These are phyloP conservation scores for Fonsecaea nubica DNA, from an alignment of 2,329 filamentous ascomycete species.

Conservation along the genomic window DNA sequence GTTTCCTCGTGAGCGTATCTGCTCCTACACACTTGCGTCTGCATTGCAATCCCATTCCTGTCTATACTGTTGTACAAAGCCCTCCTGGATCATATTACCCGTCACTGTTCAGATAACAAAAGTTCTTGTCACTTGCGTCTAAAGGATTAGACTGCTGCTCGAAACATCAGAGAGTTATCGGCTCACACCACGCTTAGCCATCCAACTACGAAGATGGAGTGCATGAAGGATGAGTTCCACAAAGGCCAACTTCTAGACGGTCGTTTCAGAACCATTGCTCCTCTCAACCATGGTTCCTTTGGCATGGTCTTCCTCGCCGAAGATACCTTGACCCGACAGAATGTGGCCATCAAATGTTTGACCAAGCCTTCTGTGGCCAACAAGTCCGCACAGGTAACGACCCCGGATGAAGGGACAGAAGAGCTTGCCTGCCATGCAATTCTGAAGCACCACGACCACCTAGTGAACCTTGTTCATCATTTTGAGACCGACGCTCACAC, in stretches of 20 bases:
- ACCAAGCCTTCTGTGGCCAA: constrained; percentile 68
- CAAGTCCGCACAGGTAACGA: constrained; percentile 60
- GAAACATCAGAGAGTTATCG: not conserved
- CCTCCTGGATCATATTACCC: constrained; percentile 24
- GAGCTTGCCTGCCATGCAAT: constrained; percentile 74
- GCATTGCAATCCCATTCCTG: constrained; percentile 30
- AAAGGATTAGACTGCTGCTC: constrained; percentile 17
- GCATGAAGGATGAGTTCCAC: constrained; percentile 81
- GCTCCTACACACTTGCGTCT: constrained; percentile 23
- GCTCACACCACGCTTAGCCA: not conserved
- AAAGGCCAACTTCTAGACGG: constrained; percentile 81
- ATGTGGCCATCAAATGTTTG: constrained; percentile 94
- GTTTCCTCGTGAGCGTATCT: constrained; percentile 31
- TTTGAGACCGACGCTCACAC: constrained; percentile 91
- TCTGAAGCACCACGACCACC: constrained; percentile 82
- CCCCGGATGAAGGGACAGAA: constrained; percentile 66
- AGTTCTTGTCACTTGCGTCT: constrained; percentile 21
- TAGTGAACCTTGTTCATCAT: constrained; percentile 88
- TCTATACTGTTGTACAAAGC: constrained; percentile 39
- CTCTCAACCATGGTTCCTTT: constrained; percentile 97
- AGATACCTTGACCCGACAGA: constrained; percentile 75
- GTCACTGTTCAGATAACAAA: constrained; percentile 18
- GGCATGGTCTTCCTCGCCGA: constrained; percentile 96
- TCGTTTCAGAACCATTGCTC: constrained; percentile 88
- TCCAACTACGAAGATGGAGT: constrained; percentile 68